Evolutionary conservation across 345 rosid genomes (phyloP), one percentile per base, ranked within the genome.

Genomic region (Cardamine chenopodiifolia): DNA sequence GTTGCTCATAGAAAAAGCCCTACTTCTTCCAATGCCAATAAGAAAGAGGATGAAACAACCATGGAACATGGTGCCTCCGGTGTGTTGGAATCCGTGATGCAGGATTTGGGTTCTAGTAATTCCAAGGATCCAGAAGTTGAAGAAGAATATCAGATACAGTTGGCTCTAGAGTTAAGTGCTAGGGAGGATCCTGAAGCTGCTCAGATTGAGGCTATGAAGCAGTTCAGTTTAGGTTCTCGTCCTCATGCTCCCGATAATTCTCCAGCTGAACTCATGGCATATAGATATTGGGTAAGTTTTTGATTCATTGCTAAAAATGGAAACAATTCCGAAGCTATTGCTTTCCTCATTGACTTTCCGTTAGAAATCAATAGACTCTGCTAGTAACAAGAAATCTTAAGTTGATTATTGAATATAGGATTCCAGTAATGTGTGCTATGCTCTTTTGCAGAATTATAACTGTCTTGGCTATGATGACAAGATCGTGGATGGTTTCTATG

Each of bases 171-270:
- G 82, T 72, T 93, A 83, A 93, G 98, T 83, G 96, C 96, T 8
- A 93, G 83, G 76, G 98, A 93, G 86, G 98, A 93, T 82, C 98
- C 98, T 62, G 98, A 93, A 80, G 97, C 98, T 25, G 91, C 90
- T 82, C 98, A 93, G 79, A 93, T 93, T 78, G 97, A 93, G 84
- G 94, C 96, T 82, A 91, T 93, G 44, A 93, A 93, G 82, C 98
- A 93, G 79, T 87, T 93, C 58, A 93, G 97, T 79, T 80, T 91
- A 68, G 96, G 96, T 44, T 80, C 93, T 76, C 83, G 87, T 80
- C 87, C 84, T 79, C 58, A 26, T 45, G 89, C 80, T 79, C 59
- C 76, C 29, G 91, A 84, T 62, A 88, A 87, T 80, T 83, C 97
- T 81, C 91, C 93, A 14, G 96, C 94, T 50, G 98, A 93, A 82